Base-by-base conservation (phyloP, 2,329 filamentous ascomycete genomes). In the Penicillium sp. region DNA sequence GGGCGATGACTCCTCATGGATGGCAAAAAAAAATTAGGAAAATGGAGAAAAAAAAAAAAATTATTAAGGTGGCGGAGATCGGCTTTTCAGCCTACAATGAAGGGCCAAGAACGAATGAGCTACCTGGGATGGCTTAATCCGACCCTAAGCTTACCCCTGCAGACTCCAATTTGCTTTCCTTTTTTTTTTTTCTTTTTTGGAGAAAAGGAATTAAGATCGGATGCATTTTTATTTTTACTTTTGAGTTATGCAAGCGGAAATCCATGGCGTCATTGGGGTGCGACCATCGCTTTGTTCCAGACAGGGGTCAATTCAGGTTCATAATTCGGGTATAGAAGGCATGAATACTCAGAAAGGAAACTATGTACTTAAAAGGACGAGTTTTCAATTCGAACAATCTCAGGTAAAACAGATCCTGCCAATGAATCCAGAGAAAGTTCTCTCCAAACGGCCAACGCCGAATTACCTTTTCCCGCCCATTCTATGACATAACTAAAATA, bases 91-190 rank as follows among this genome's bases (percentile, higher is more conserved):
- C 50, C 35, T 17, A 38, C 33, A 12, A 49, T 30, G 45, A 49
- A 49, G 26, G 3, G 15, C 10, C 8, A 17, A n/a, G 45, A 30
- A 49, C 45, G 24, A 49, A 26, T 47, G 44, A 49, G 26, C 24
- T 17, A n/a, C 26, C 45, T 26, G 10, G 45, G 45, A 49, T 15
- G 24, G 45, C 28, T 10, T 35, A 51, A n/a, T 35, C 47, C 38
- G 38, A 45, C 45, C 53, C 26, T 28, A 42, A 30, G 28, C 47
- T 65, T 69, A 68, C 66, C 68, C 68, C 68, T 70, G 68, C 65
- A 70, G 65, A 56, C 61, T 58, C n/a, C 40, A 37, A 61, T 66
- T 60, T 60, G 55, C 49, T 62, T 65, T 62, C 56, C 53, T 60
- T 61, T 60, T 59, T 17, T 59, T 59, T 60, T 60, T 28, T 42